Evolutionary conservation across 345 rosid genomes (phyloP).

Genomic region (Acer saccharum): DNA sequence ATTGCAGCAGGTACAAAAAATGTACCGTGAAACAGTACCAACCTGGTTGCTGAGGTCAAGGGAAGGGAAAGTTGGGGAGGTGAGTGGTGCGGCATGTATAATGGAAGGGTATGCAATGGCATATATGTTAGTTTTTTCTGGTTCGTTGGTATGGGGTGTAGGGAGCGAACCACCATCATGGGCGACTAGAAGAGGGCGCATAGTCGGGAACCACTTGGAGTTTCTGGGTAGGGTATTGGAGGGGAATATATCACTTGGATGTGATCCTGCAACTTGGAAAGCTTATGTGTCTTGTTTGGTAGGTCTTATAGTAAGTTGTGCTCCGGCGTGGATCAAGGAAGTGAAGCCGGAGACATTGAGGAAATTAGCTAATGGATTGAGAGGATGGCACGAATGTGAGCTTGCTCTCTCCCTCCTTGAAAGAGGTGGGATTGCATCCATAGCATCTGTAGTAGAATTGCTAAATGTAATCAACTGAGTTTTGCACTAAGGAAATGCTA

Average conservation of each 20-base stretch:
- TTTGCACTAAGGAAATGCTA: no score
- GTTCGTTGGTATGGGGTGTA: constrained; percentile 44
- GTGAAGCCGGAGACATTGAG: constrained; percentile 48
- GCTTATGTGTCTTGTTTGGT: constrained; percentile 57
- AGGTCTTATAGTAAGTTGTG: constrained; percentile 44
- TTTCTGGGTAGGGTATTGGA: constrained; percentile 51
- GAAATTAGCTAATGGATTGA: constrained; percentile 51
- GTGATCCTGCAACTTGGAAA: constrained; percentile 61
- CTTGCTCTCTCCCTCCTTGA: constrained; percentile 64
- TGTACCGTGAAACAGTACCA: constrained; percentile 52
- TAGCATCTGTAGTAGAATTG: constrained; percentile 42
- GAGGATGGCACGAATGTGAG: constrained; percentile 56
- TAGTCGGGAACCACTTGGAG: constrained; percentile 50
- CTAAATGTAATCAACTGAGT: constrained; percentile 27
- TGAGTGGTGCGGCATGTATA: constrained; percentile 32
- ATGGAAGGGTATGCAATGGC: constrained; percentile 67
- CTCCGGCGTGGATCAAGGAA: constrained; percentile 56
- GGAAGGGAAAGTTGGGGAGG: constrained; percentile 32
- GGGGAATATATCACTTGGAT: constrained; percentile 50
- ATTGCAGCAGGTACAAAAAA: constrained; percentile 42
- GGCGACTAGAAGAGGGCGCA: constrained; percentile 30
- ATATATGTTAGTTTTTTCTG: constrained; percentile 41
- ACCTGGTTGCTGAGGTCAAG: constrained; percentile 55
- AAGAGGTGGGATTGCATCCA: constrained; percentile 52
- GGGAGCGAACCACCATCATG: constrained; percentile 32